phyloP scores from a whole-genome alignment of 306 rosid species.

The Fragaria ananassa region DNA sequence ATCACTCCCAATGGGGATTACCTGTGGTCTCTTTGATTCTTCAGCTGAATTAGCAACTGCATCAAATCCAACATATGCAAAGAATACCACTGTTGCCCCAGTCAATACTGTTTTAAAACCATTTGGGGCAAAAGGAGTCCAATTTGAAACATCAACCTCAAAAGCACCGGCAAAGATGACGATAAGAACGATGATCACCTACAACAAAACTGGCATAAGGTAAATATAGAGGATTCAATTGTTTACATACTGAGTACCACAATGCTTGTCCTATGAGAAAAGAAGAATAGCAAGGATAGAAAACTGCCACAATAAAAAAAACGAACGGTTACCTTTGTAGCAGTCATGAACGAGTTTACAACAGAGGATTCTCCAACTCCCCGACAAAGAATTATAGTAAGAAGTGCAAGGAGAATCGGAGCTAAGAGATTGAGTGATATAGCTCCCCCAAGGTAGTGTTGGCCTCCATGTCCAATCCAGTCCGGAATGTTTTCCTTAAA shows the following conservation, averaged over 20 bases:
- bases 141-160: conserved; percentile 89
- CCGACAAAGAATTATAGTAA: conserved; percentile 69
- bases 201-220: conserved; percentile 34
- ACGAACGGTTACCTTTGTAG: conserved; percentile 62
- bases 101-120: conserved; percentile 66
- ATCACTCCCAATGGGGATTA: conserved; percentile 30
- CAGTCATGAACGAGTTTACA: conserved; percentile 77
- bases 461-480: conserved; percentile 86
- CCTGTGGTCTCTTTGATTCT: conserved; percentile 96
- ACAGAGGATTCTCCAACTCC: conserved; percentile 85
- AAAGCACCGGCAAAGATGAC: conserved; percentile 79
- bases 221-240: conserved; percentile 18
- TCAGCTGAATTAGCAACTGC: conserved; percentile 99
- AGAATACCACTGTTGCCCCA: conserved; percentile 95
- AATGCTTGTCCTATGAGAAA: conserved; percentile 13
- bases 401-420: conserved; percentile 70
- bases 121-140: conserved; percentile 96
- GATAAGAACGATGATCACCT: conserved; percentile 71
- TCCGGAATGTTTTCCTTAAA: conserved; percentile 71
- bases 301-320: background rate
- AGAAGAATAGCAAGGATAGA: conserved; percentile 14
- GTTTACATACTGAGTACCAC: conserved; percentile 6
- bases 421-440: conserved; percentile 82
- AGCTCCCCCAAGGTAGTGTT: conserved; percentile 60
- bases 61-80: conserved; percentile 98